Conservation (phyloP, 2,329 filamentous ascomycete genomes). For the Penicillium sp. region DNA sequence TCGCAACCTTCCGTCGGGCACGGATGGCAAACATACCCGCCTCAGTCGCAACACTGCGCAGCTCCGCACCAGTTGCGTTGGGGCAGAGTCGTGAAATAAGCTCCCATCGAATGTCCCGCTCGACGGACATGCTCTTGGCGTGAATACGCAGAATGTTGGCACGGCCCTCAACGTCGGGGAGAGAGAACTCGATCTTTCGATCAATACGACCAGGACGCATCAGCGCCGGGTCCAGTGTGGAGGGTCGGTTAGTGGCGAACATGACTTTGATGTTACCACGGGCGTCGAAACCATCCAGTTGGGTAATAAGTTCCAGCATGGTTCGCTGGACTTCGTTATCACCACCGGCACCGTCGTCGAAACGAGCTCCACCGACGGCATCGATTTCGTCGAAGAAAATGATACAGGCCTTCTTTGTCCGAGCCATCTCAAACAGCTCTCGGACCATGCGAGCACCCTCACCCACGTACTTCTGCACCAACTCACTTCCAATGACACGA, state of each 20-base stretch:
- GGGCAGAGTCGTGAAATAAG: slow-evolving; percentile 95
- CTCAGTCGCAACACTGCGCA: slow-evolving; percentile 95
- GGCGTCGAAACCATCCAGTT: slow-evolving; percentile 93
- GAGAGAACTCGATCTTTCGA: slow-evolving; percentile 97
- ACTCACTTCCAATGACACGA: slow-evolving; percentile 93
- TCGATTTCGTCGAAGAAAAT: slow-evolving; percentile 99
- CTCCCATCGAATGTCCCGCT: slow-evolving; percentile 98
- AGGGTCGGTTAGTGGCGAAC: slow-evolving; percentile 97
- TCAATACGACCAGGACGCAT: slow-evolving; percentile 98
- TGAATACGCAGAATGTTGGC: slow-evolving; percentile 98
- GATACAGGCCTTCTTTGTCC: slow-evolving; percentile 99
- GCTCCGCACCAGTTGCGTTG: slow-evolving; percentile 93
- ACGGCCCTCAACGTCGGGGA: slow-evolving; percentile 94
- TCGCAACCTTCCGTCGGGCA: slow-evolving; percentile 91
- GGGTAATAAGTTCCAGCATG: slow-evolving; percentile 96
- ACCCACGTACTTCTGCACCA: slow-evolving; percentile 98
- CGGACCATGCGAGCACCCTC: slow-evolving; percentile 98
- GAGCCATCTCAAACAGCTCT: slow-evolving; percentile 98
- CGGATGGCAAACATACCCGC: slow-evolving; percentile 98
- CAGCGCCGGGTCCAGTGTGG: slow-evolving; percentile 90
- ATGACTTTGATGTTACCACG: slow-evolving; percentile 99
- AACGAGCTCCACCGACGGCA: slow-evolving; percentile 90
- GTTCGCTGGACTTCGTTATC: slow-evolving; percentile 98
- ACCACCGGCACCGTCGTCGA: slow-evolving; percentile 93
- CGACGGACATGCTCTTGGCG: slow-evolving; percentile 99